Evolutionary conservation across 2,329 filamentous ascomycete species (phyloP).

Genomic region (Trichophyton simii): DNA sequence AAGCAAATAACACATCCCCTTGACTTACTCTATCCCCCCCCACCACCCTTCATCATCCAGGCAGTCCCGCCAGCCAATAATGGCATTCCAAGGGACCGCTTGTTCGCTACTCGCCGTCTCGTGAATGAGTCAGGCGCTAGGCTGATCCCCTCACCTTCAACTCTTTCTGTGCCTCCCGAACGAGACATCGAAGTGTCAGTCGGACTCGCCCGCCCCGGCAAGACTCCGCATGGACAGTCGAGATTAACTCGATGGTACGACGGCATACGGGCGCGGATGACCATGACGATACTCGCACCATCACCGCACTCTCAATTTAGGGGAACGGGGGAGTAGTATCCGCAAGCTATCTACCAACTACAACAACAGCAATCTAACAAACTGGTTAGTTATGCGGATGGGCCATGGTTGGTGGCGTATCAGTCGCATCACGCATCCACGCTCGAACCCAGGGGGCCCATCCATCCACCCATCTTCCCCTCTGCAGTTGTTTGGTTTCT

Average conservation of each 20-base stretch:
- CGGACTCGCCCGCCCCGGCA: not conserved
- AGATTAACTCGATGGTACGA: not conserved
- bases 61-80: not conserved
- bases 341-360: not conserved
- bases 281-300: not conserved
- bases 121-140: conserved; percentile 3
- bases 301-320: not conserved
- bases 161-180: not conserved
- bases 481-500: not conserved
- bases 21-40: not conserved
- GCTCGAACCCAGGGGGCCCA: not conserved
- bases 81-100: not conserved
- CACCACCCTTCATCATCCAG: not conserved
- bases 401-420: not conserved
- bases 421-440: not conserved
- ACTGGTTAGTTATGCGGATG: not conserved
- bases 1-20: not conserved
- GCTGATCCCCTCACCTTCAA: not conserved
- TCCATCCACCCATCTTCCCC: not conserved
- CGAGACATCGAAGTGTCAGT: not conserved
- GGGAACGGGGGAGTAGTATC: not conserved
- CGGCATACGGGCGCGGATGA: not conserved
- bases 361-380: not conserved
- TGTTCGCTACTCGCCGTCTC: conserved; percentile 3
- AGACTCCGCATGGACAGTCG: not conserved